Conservation (phyloP, 2,329 filamentous ascomycete genomes). For the Incumbomyces lentus region DNA sequence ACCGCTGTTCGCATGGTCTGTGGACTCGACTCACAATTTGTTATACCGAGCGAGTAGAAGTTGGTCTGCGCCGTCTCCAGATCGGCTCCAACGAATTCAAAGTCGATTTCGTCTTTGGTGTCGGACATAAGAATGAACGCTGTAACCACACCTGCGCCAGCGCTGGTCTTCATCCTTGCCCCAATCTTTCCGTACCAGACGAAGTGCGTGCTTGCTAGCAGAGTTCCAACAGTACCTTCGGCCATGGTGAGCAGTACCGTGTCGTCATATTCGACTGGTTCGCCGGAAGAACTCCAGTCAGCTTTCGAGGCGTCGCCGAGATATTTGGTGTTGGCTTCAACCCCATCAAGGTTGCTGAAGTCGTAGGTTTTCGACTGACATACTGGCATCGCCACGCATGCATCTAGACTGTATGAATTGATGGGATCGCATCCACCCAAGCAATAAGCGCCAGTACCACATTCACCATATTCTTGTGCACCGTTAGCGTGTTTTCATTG, state of each 20-base stretch:
- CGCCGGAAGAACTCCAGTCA: slow-evolving; percentile 84
- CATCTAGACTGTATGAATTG: slow-evolving; percentile 70
- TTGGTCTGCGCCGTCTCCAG: slow-evolving; percentile 76
- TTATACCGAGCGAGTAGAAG: slow-evolving; percentile 92
- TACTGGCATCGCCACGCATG: slow-evolving; percentile 74
- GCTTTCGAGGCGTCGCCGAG: slow-evolving; percentile 68
- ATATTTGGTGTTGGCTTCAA: slow-evolving; percentile 67
- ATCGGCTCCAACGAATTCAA: slow-evolving; percentile 81
- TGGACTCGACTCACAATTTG: slow-evolving; percentile 58
- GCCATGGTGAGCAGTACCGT: slow-evolving; percentile 82
- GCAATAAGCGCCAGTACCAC: slow-evolving; percentile 88
- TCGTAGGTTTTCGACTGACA: slow-evolving; percentile 66
- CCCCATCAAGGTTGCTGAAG: slow-evolving; percentile 60
- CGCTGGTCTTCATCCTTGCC: slow-evolving; percentile 72
- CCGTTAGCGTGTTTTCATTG: slow-evolving; percentile 5
- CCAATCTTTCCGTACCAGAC: slow-evolving; percentile 96
- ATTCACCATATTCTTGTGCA: slow-evolving; percentile 71
- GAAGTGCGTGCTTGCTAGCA: slow-evolving; percentile 74
- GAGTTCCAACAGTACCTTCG: slow-evolving; percentile 70
- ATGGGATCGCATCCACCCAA: slow-evolving; percentile 88
- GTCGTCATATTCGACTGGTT: slow-evolving; percentile 54
- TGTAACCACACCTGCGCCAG: slow-evolving; percentile 82
- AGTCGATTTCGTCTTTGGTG: slow-evolving; percentile 97
- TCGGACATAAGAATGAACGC: slow-evolving; percentile 94
- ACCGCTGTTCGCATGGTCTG: background rate